phyloP scores from a whole-genome alignment of 306 rosid species.

The Geum urbanum region DNA sequence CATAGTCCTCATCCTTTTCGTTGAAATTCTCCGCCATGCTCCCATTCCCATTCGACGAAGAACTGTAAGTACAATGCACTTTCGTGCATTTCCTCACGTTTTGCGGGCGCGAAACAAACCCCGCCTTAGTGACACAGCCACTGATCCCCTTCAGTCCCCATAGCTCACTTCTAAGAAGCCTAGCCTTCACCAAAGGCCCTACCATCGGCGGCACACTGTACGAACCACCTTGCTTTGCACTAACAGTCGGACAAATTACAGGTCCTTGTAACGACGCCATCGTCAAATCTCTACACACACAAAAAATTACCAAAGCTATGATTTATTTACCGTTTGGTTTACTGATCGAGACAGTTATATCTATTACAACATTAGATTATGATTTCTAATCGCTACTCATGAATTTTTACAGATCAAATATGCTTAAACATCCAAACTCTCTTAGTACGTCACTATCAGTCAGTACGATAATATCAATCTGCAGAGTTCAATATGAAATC shows the following conservation, averaged over 20 bases:
- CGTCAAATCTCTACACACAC: conserved; percentile 32
- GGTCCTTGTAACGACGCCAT: conserved; percentile 91
- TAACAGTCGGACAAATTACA: conserved; percentile 64
- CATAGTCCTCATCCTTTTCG: conserved; percentile 84
- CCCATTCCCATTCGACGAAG: conserved; percentile 76
- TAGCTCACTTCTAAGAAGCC: conserved; percentile 53
- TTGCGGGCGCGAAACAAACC: conserved; percentile 36
- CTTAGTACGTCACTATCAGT: too few relatives aligned
- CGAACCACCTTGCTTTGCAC: conserved; percentile 56
- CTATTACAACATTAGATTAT: too few relatives aligned
- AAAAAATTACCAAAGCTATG: too few relatives aligned
- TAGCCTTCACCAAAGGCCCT: conserved; percentile 41
- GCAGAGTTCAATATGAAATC: neutral
- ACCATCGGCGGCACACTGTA: conserved; percentile 56
- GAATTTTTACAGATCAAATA: too few relatives aligned
- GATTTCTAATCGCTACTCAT: too few relatives aligned
- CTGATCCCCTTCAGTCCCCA: conserved; percentile 50
- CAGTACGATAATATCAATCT: too few relatives aligned
- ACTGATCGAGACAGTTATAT: too few relatives aligned
- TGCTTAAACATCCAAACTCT: too few relatives aligned
- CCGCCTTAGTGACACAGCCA: conserved; percentile 36
- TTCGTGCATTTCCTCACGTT: conserved; percentile 38
- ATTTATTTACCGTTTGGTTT: neutral
- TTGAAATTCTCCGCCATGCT: conserved; percentile 77
- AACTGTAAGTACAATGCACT: conserved; percentile 61